A percentile compares a stretch with the other conserved stretches of the same genome.
phyloP scores from a whole-genome alignment of 495 filamentous ascomycete genomes.

The Neurospora africana region DNA sequence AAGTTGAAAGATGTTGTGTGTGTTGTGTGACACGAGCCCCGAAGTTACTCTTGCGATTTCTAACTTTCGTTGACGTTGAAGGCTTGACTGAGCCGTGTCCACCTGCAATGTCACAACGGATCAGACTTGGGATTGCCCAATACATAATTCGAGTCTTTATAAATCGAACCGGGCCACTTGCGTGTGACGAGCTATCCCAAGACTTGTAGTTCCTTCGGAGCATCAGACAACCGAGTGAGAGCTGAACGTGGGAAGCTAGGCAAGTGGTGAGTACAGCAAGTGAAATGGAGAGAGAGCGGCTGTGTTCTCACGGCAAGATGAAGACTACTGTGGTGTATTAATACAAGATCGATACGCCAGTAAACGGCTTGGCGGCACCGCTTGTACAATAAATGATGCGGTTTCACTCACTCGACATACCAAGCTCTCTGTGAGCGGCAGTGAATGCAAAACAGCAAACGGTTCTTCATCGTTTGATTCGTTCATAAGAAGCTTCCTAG shows the following conservation, averaged over 20 bases:
- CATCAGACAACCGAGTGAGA: not conserved
- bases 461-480: not conserved
- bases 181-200: not conserved
- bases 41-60: not conserved
- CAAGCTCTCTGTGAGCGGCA: not conserved
- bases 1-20: not conserved
- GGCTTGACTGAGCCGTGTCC: not conserved
- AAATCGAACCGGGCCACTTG: not conserved
- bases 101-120: not conserved
- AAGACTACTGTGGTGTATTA: not conserved
- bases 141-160: not conserved
- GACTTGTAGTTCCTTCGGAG: not conserved
- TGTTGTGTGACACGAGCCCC: not conserved
- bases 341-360: not conserved
- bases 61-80: not conserved
- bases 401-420: not conserved
- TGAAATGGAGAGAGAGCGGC: not conserved
- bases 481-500: not conserved
- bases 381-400: not conserved
- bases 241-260: not conserved
- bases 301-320: not conserved
- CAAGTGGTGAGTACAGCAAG: not conserved
- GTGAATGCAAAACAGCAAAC: not conserved
- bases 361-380: not conserved
- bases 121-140: not conserved